Evolutionary conservation across 768 basidiomycete genomes (phyloP).

Genomic region (Daedaleopsis nitida): DNA sequence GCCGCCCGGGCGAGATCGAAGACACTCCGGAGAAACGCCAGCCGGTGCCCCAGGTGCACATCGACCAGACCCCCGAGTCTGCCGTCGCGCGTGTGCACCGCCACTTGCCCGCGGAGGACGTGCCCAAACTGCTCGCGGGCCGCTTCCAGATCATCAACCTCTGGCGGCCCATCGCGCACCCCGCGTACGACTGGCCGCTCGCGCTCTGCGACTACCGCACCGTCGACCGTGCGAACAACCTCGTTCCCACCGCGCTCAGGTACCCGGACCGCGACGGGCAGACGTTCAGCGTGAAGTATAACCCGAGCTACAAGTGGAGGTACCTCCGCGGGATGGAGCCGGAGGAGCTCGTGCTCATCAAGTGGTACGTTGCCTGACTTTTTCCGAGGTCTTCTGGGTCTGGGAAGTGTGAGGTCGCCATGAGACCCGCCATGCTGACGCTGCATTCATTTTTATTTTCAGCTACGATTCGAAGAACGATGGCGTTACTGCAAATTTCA

Average conservation of each 20-base stretch:
- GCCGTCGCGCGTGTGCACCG: conserved; percentile 44
- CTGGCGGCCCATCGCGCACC: conserved; percentile 52
- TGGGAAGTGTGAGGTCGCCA: neutral
- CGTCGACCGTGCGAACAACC: conserved; percentile 40
- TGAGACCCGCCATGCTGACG: neutral
- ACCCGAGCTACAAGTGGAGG: conserved; percentile 45
- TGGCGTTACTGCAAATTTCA: conserved; percentile 52
- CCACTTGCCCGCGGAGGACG: conserved; percentile 45
- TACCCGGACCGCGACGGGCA: conserved; percentile 49
- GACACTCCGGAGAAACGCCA: conserved; percentile 44
- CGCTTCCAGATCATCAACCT: conserved; percentile 58
- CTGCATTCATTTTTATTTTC: conserved; percentile 3
- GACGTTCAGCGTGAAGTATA: conserved; percentile 42
- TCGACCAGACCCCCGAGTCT: conserved; percentile 46
- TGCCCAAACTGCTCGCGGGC: conserved; percentile 37
- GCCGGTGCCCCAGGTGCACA: conserved; percentile 45
- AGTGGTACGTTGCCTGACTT: conserved; percentile 39
- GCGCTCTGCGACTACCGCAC: conserved; percentile 50
- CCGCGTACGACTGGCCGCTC: conserved; percentile 51
- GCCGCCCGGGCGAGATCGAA: conserved; percentile 36
- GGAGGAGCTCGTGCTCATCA: conserved; percentile 50
- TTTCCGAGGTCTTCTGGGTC: too few species aligned
- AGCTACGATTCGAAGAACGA: conserved; percentile 39
- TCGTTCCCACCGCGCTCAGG: conserved; percentile 39
- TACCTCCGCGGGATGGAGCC: conserved; percentile 46